Evolutionary conservation across 164 flowering plant species (phyloP).

Genomic region (Chloranthus sessilifolius): DNA sequence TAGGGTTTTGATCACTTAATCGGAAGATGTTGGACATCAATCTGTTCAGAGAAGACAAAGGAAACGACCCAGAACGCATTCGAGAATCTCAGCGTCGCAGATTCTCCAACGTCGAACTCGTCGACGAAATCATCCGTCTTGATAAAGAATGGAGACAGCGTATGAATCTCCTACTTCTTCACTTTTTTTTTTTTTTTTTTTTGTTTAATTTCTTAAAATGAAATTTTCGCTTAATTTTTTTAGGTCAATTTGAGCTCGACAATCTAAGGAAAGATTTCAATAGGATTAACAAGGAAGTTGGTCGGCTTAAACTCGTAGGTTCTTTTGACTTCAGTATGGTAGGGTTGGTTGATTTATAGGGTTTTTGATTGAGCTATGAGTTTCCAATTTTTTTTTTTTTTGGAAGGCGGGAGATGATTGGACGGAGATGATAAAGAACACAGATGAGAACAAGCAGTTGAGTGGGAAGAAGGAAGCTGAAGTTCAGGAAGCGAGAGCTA

Average conservation of each 20-base stretch:
- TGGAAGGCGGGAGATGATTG: constrained; percentile 65
- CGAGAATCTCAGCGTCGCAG: constrained; percentile 90
- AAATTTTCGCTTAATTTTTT: neutral
- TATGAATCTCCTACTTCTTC: constrained; percentile 16
- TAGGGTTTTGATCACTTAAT: neutral
- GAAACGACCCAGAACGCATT: constrained; percentile 64
- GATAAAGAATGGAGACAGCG: constrained; percentile 84
- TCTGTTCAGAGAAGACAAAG: constrained; percentile 85
- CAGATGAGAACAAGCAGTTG: constrained; percentile 61
- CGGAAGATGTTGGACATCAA: constrained; percentile 86
- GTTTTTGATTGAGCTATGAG: neutral
- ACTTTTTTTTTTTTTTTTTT: neutral
- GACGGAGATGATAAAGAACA: constrained; percentile 39
- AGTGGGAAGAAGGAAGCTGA: constrained; percentile 61
- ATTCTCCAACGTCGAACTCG: constrained; percentile 53
- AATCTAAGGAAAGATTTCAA: constrained; percentile 65
- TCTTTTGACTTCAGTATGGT: too few species aligned
- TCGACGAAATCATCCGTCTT: constrained; percentile 77
- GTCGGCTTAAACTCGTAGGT: constrained; percentile 65
- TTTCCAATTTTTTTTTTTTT: neutral
- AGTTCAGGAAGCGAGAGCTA: constrained; percentile 53
- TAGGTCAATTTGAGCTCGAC: constrained; percentile 81
- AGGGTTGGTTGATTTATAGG: neutral
- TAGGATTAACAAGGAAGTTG: constrained; percentile 66
- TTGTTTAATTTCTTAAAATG: neutral